Evolutionary conservation across 805 yeast genomes (phyloP).

Genomic region (Clavispora asparagi): DNA sequence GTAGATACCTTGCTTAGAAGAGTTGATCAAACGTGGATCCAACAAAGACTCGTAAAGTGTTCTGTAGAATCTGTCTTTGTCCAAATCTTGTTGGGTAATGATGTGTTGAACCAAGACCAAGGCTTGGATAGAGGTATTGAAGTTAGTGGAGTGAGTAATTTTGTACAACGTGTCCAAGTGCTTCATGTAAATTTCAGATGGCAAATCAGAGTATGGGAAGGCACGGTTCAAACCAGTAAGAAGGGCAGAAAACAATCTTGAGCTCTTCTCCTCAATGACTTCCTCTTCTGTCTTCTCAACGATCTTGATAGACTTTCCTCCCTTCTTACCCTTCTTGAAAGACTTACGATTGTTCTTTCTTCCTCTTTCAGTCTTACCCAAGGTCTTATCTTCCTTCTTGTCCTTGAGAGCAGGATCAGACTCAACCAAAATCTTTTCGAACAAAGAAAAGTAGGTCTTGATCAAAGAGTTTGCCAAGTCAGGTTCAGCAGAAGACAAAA

Average conservation of each 20-base stretch:
- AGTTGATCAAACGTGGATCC: slow-evolving; percentile 75
- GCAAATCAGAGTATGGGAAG: slow-evolving; percentile 81
- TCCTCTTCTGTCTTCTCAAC: slow-evolving; percentile 60
- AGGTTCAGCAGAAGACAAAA: slow-evolving; percentile 70
- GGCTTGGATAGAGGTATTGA: slow-evolving; percentile 92
- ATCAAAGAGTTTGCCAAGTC: slow-evolving; percentile 80
- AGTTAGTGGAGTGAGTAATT: slow-evolving; percentile 90
- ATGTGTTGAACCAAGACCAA: slow-evolving; percentile 81
- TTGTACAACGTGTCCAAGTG: slow-evolving; percentile 82
- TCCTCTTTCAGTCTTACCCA: slow-evolving; percentile 54
- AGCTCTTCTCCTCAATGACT: slow-evolving; percentile 68
- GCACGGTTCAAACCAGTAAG: slow-evolving; percentile 95
- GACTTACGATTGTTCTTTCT: slow-evolving; percentile 58
- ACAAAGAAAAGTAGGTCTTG: slow-evolving; percentile 78
- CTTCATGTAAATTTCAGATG: slow-evolving; percentile 60
- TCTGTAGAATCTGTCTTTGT: slow-evolving; percentile 69
- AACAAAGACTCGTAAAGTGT: slow-evolving; percentile 85
- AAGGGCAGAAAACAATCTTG: slow-evolving; percentile 82
- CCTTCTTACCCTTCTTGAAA: slow-evolving; percentile 79
- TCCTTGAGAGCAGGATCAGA: slow-evolving; percentile 48
- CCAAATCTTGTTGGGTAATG: slow-evolving; percentile 52
- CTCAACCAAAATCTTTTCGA: slow-evolving; percentile 75
- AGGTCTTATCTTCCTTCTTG: slow-evolving; percentile 29
- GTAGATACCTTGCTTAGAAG: slow-evolving; percentile 91
- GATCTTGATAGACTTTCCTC: slow-evolving; percentile 71